Base-by-base conservation (phyloP, 2,329 filamentous ascomycete genomes). In the Botrytis medusae region DNA sequence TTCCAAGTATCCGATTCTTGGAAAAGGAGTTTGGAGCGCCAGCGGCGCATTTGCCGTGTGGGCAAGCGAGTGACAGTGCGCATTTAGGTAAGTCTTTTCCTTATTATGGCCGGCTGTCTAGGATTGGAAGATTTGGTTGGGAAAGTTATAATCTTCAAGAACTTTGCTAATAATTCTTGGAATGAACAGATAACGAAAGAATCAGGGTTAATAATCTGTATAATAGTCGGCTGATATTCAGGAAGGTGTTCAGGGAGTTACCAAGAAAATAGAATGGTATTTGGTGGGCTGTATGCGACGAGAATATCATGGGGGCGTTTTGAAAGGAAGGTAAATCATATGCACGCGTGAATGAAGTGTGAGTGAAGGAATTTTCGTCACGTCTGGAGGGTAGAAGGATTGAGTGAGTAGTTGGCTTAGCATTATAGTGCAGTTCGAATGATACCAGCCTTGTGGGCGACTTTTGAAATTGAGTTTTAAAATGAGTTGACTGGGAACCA, bases 1-100 rank as follows among this genome's bases (percentile, higher is more conserved):
- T 99, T 77, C 96, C 96, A 0, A 93, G 93, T 0, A 98, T 98
- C 73, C 86, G 96, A 9, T 98, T 98, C 80, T 81, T 98, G 54
- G 95, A 98, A 82, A 97, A 97, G 84, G 94, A 97, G 79, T 98
- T 98, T 80, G 87, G 88, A 4, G 96, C 96, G 0, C 94, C 95
- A 0, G 95, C 96, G 0, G 95, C 95, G 0, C 95, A 98, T 82
- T 83, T 99, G 48, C 97, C 96, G 0, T 98, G 95, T 79, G 97
- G 97, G 0, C 95, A 98, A 83, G 94, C 95, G 20, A 98, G 93
- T 78, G 96, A 99, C 80, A 91, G 91, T 69, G 96, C 95, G 29
- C 96, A 99, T 87, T 83, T 99, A 82, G 71, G 71, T 73, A 7
- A 62, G 65, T 48, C 16, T 18, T 22, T 7, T 57, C 54, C 46